A percentile compares a stretch with the other conserved stretches of the same genome.
Evolutionary conservation across 371 early-diverging fungal genomes (phyloP).

Genomic region (Capillidium heterosporum): DNA sequence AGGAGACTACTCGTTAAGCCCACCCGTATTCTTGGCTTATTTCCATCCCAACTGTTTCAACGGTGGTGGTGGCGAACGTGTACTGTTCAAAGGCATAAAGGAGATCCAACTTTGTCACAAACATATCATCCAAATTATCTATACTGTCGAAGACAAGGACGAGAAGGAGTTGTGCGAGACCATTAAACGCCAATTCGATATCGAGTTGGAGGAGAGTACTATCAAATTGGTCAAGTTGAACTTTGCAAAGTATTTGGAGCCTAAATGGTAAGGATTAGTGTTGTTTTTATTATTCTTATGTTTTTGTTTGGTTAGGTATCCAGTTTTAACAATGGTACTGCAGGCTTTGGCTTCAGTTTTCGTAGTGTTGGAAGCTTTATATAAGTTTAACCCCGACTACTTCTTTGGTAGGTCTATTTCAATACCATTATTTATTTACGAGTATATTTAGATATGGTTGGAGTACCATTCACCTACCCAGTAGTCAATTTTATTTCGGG

Average conservation of each 20-base stretch:
- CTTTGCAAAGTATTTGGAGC: slow-evolving; percentile 46
- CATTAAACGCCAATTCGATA: slow-evolving; percentile 59
- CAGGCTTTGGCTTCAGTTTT: slow-evolving; percentile 71
- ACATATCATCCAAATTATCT: slow-evolving; percentile 46
- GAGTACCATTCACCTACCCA: slow-evolving; percentile 88
- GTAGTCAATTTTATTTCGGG: slow-evolving; percentile 40
- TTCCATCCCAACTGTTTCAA: slow-evolving; percentile 84
- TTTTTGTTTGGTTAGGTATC: slow-evolving; percentile 27
- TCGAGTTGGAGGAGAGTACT: slow-evolving; percentile 30
- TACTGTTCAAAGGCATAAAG: slow-evolving; percentile 75
- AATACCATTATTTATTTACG: neutral
- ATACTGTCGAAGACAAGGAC: slow-evolving; percentile 48
- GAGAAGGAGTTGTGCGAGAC: slow-evolving; percentile 31
- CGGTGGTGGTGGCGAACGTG: slow-evolving; percentile 93
- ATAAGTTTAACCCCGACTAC: slow-evolving; percentile 48
- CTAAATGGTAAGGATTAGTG: slow-evolving; percentile 25
- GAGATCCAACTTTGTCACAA: slow-evolving; percentile 45
- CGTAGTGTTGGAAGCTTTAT: slow-evolving; percentile 60
- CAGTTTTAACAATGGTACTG: slow-evolving; percentile 60
- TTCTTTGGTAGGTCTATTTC: slow-evolving; percentile 34
- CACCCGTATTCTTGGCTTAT: slow-evolving; percentile 37
- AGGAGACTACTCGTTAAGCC: neutral
- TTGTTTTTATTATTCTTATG: neutral
- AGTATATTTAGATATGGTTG: slow-evolving; percentile 62
- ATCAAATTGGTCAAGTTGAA: slow-evolving; percentile 41